Base-by-base conservation (phyloP, 805 yeast genomes). In the Schwanniomyces pseudopolymorphus region DNA sequence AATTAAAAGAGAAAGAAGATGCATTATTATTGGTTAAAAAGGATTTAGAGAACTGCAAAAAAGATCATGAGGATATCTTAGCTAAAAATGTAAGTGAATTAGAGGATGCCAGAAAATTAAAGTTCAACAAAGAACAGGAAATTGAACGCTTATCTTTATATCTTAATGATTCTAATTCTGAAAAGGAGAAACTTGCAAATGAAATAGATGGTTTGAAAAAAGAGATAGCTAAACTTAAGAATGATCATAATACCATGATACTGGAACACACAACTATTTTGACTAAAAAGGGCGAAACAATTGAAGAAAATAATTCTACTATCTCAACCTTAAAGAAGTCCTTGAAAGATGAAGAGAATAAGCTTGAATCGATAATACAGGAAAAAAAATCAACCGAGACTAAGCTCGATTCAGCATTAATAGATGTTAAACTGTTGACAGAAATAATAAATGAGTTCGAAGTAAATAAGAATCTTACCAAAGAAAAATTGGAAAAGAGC, bases 201-300 rank as follows among this genome's bases (percentile, higher is more conserved):
- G 27, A 31, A 11, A 31, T 31, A 31, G 10, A 14, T 14, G 20
- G 16, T 2, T 22, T 24, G 14, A 42, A 44, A 35, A 31, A 11
- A 8, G 46, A 51, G 35, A 40, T 48, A 10, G 14, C 40, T 6
- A 33, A 28, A 10, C 28, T 51, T 26, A 46, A 51, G 28, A 27
- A 19, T 1, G 41, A 45, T 9, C 26, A 43, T 28, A 9, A 28
- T 24, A 1, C 20, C 5, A 26, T 33, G 17, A 14, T 22, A 5
- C 14, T 7, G 7, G 33, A 33, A 13, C 44, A 35, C 17, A 5
- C 24, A 5, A 4, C 26, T 1, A 10, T 19, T 17, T 36, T 43
- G 31, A n/a, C 10, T 5, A 21, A 21, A 17, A 21, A 27, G 20
- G 11, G 19, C 11, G 27, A 27, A 5, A n/a, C 6, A 20, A 36